Percentiles rank a stretch among this genome's conserved stretches.
These are phyloP conservation scores for Esteya vermicola DNA, from an alignment of 2,329 filamentous ascomycete species.

Conservation along the genomic window DNA sequence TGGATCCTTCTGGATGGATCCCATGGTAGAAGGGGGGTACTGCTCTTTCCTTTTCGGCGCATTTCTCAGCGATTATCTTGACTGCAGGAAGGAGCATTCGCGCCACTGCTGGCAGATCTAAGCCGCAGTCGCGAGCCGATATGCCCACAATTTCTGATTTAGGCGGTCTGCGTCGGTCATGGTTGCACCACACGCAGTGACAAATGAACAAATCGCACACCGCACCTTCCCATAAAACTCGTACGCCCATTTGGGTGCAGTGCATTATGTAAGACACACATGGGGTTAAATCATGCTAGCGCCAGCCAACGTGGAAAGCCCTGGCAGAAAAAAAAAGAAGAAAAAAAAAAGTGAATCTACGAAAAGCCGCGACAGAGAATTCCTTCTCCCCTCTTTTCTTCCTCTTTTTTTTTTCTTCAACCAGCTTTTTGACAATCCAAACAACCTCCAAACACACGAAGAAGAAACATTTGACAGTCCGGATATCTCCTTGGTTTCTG, in stretches of 20 bases:
- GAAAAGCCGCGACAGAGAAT: conserved; percentile 7
- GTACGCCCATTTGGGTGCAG: neutral
- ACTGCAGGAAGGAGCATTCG: too few relatives aligned
- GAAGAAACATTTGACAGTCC: conserved; percentile 25
- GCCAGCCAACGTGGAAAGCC: conserved; percentile 2
- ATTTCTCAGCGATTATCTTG: too few relatives aligned
- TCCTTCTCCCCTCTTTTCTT: conserved; percentile 7
- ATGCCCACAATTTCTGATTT: too few relatives aligned
- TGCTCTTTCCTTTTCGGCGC: too few relatives aligned
- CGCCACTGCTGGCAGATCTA: too few relatives aligned
- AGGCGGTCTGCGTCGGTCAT: too few relatives aligned
- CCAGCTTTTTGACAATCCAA: conserved; percentile 25
- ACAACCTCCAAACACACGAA: conserved; percentile 27
- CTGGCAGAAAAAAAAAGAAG: conserved; percentile 3
- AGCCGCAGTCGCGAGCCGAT: too few relatives aligned
- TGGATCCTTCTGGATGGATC: too few relatives aligned
- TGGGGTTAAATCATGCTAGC: neutral
- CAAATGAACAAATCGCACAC: neutral
- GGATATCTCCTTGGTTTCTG: conserved; percentile 43
- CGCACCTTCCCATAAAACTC: neutral
- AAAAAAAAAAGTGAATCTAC: conserved; percentile 6
- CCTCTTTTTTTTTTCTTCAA: conserved; percentile 13
- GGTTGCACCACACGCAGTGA: too few relatives aligned
- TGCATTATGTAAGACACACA: conserved; percentile 1
- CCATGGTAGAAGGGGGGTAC: too few relatives aligned